Evolutionary conservation across 306 rosid species (phyloP).

Genomic region (Hippophae gyantsensis): DNA sequence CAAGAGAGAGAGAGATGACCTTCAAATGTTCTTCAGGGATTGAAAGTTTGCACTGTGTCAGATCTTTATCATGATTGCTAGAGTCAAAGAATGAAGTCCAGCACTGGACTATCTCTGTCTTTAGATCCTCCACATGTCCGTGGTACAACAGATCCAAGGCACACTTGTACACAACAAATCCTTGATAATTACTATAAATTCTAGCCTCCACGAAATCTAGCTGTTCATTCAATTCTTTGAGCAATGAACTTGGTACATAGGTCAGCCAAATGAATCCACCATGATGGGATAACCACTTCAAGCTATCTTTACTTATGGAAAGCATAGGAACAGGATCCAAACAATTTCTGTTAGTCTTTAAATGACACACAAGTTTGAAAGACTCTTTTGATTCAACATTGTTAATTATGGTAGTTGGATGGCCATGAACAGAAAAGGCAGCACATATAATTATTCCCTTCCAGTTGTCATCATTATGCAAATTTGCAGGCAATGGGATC

Average conservation of each 20-base stretch:
- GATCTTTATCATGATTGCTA: too few species aligned
- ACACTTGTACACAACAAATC: too few species aligned
- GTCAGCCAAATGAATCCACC: slow-evolving; percentile 11
- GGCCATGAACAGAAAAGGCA: not conserved
- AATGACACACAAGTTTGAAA: slow-evolving; percentile 2
- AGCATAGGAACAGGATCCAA: slow-evolving; percentile 4
- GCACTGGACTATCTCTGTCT: too few species aligned
- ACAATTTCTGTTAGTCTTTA: not conserved
- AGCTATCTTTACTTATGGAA: not conserved
- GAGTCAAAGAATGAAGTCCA: too few species aligned
- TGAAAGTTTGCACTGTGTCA: too few species aligned
- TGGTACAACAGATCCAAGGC: too few species aligned
- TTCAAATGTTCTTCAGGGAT: too few species aligned
- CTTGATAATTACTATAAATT: too few species aligned
- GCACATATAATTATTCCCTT: slow-evolving; percentile 9
- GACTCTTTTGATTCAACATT: not conserved
- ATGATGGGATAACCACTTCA: not conserved
- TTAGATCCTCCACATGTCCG: too few species aligned
- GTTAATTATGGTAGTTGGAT: not conserved
- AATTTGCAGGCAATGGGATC: not conserved
- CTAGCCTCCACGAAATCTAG: too few species aligned
- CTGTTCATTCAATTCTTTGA: not conserved
- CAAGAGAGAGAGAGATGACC: too few species aligned
- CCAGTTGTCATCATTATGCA: slow-evolving; percentile 3
- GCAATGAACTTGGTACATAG: not conserved